Percentiles rank a stretch among this genome's conserved stretches.
Conservation (phyloP, 768 basidiomycete genomes). For the Thelephora aurantiotincta region DNA sequence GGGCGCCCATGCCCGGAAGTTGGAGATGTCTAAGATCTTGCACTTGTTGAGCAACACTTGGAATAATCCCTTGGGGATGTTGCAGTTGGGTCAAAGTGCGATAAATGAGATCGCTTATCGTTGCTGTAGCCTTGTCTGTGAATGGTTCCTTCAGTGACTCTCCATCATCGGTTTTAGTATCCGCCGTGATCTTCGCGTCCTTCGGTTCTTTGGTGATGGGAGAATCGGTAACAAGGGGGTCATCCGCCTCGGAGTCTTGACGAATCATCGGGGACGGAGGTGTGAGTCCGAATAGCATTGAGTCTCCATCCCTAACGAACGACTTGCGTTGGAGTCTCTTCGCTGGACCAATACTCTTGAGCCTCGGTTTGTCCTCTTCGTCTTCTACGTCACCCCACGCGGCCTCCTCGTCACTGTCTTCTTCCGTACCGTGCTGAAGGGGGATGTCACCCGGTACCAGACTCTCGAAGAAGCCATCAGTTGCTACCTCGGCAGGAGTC, state of each 20-base stretch:
- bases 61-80: constrained; percentile 43
- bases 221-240: constrained; percentile 14
- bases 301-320: constrained; percentile 1
- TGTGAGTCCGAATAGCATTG: background rate
- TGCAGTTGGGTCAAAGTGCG: constrained; percentile 51
- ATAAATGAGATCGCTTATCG: constrained; percentile 60
- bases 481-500: constrained; percentile 49
- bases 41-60: constrained; percentile 32
- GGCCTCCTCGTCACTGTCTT: constrained; percentile 39
- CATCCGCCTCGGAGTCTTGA: constrained; percentile 10
- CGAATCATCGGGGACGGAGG: background rate
- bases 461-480: constrained; percentile 30
- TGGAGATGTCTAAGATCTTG: constrained; percentile 17
- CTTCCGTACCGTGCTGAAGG: constrained; percentile 15
- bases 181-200: constrained; percentile 3
- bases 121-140: constrained; percentile 18
- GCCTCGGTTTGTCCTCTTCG: constrained; percentile 9
- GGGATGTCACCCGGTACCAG: constrained; percentile 13
- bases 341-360: background rate
- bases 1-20: constrained; percentile 37
- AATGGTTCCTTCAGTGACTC: constrained; percentile 14
- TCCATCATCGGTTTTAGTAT: background rate
- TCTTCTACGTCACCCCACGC: constrained; percentile 52
- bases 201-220: constrained; percentile 11
- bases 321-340: background rate